These are phyloP conservation scores for Gossypium stocksii DNA, from an alignment of 345 rosid genomes.

Conservation along the genomic window DNA sequence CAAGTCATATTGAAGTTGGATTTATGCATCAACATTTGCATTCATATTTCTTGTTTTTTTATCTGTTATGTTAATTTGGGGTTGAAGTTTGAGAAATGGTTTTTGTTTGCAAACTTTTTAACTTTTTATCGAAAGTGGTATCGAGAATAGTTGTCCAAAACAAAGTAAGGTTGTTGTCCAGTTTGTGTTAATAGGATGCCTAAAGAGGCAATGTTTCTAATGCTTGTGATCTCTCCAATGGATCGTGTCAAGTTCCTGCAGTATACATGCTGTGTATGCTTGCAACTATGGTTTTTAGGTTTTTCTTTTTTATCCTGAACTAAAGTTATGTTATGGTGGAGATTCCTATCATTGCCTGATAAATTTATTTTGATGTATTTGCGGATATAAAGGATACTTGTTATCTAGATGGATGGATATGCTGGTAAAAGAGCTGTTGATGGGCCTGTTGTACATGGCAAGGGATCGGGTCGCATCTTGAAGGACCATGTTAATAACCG, in stretches of 20 bases:
- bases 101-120: not conserved
- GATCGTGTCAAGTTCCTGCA: not conserved
- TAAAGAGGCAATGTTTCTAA: not conserved
- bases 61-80: not conserved
- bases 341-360: not conserved
- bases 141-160: not conserved
- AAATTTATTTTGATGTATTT: constrained; percentile 9
- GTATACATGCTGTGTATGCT: not conserved
- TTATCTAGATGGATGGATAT: constrained; percentile 61
- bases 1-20: not conserved
- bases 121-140: not conserved
- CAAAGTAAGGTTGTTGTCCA: not conserved
- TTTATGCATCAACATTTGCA: not conserved
- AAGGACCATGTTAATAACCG: constrained; percentile 50
- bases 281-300: not conserved
- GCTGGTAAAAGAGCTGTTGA: constrained; percentile 57
- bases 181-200: not conserved
- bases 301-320: not conserved
- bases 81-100: not conserved
- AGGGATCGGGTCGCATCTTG: constrained; percentile 48
- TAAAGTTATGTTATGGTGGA: constrained; percentile 7
- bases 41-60: not conserved
- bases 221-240: not conserved
- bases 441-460: constrained; percentile 40
- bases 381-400: constrained; percentile 30